A percentile compares a stretch with the other conserved stretches of the same genome.
Conservation (phyloP, 768 basidiomycete species). For the Rhizopogon vesiculosus region DNA sequence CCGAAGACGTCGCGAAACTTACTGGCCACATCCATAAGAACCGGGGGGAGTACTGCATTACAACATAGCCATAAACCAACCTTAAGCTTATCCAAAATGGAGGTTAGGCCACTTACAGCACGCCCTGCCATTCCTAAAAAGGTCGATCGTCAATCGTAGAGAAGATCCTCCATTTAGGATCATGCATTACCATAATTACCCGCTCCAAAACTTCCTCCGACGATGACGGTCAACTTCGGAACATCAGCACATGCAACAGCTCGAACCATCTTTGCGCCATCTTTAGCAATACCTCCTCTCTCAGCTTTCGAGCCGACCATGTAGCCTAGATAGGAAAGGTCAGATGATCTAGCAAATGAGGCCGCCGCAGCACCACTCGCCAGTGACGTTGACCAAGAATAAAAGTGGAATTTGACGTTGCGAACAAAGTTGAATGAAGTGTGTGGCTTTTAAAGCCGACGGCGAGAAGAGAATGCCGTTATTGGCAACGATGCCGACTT, state of each 20-base stretch:
- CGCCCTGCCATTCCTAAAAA: conserved; percentile 83
- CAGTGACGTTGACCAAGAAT: conserved; percentile 95
- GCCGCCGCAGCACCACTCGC: conserved; percentile 25
- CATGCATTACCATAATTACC: conserved; percentile 77
- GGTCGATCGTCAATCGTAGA: conserved; percentile 7
- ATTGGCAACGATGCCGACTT: conserved; percentile 90
- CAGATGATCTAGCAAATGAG: not conserved
- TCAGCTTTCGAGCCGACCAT: conserved; percentile 98
- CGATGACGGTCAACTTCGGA: conserved; percentile 89
- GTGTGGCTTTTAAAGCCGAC: conserved; percentile 89
- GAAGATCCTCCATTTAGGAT: not conserved
- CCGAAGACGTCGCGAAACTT: conserved; percentile 23
- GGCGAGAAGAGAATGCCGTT: conserved; percentile 95
- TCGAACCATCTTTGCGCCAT: conserved; percentile 94
- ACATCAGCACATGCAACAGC: conserved; percentile 93
- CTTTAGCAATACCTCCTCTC: conserved; percentile 90
- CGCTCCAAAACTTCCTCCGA: conserved; percentile 92
- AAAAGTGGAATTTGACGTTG: conserved; percentile 86
- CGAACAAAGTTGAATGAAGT: conserved; percentile 93
- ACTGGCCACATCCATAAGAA: conserved; percentile 99
- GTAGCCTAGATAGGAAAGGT: conserved; percentile 48
- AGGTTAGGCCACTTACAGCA: conserved; percentile 53
- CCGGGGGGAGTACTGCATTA: conserved; percentile 76
- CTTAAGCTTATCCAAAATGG: not conserved
- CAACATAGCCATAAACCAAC: not conserved